These are phyloP conservation scores for Herpetomonas tarakana DNA, from an alignment of 208 protist species.

Conservation along the genomic window DNA sequence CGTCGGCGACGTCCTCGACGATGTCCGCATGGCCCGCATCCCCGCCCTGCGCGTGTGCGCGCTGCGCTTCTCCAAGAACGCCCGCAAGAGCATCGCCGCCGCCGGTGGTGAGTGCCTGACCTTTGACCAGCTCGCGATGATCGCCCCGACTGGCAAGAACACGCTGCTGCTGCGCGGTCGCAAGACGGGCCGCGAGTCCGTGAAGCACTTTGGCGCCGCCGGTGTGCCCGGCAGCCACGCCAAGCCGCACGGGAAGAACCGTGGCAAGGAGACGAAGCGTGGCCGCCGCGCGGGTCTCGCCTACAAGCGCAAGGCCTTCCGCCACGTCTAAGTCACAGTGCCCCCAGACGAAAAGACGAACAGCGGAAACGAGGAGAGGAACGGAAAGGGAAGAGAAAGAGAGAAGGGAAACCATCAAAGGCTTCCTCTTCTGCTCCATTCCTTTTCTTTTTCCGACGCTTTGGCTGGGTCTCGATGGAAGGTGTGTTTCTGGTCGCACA, in stretches of 20 bases:
- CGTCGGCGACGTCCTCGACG: slow-evolving; percentile 99
- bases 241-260: slow-evolving; percentile 86
- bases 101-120: slow-evolving; percentile 99
- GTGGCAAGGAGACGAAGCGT: slow-evolving; percentile 93
- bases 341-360: no score
- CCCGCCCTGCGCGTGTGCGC: slow-evolving; percentile 97
- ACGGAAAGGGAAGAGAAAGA: no score
- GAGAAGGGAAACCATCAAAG: no score
- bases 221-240: slow-evolving; percentile 91
- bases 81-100: slow-evolving; percentile 97
- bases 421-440: no score
- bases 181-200: slow-evolving; percentile 93
- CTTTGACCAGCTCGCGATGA: slow-evolving; percentile 98
- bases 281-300: slow-evolving; percentile 92
- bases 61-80: slow-evolving; percentile 98
- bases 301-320: slow-evolving; percentile 77
- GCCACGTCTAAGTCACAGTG: slow-evolving; percentile 48
- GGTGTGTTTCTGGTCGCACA: no score
- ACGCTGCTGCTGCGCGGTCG: slow-evolving; percentile 97
- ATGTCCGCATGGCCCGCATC: slow-evolving; percentile 96
- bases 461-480: no score
- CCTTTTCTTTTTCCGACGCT: no score
- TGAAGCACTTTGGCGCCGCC: slow-evolving; percentile 98
- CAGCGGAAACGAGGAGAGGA: no score
- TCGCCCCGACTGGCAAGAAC: slow-evolving; percentile 96